Evolutionary conservation across 768 basidiomycete species (phyloP).

Genomic region (Lactarius akahatsu): DNA sequence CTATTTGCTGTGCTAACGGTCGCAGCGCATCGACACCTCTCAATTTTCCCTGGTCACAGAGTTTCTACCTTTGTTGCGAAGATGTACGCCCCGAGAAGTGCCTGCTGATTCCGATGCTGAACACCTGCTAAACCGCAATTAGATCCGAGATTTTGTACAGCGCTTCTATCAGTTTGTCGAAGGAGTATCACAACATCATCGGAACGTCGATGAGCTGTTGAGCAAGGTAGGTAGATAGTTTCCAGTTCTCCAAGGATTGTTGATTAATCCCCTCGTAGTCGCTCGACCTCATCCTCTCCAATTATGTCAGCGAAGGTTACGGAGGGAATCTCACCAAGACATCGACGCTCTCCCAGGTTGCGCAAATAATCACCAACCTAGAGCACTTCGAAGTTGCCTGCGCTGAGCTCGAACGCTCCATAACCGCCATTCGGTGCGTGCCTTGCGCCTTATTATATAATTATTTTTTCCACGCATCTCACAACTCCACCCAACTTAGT

Average conservation of each 20-base stretch:
- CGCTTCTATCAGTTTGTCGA: conserved; percentile 97
- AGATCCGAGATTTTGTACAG: conserved; percentile 88
- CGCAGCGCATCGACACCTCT: conserved; percentile 63
- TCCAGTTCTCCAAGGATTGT: background rate
- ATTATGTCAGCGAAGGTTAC: conserved; percentile 74
- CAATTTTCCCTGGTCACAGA: conserved; percentile 89
- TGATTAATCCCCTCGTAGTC: conserved; percentile 50
- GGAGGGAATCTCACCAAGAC: conserved; percentile 69
- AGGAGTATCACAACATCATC: conserved; percentile 87
- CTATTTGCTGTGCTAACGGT: background rate
- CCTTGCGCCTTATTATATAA: background rate
- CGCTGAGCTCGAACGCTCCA: conserved; percentile 76
- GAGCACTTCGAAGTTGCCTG: conserved; percentile 90
- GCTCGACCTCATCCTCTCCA: conserved; percentile 76
- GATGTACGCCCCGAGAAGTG: conserved; percentile 49
- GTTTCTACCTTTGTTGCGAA: conserved; percentile 93
- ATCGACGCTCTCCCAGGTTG: conserved; percentile 83
- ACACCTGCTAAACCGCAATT: conserved; percentile 12
- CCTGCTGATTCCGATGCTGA: conserved; percentile 10
- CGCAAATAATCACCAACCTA: conserved; percentile 88
- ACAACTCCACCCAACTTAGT: conserved; percentile 40
- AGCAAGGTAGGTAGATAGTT: conserved; percentile 60
- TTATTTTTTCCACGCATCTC: background rate
- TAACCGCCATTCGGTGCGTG: conserved; percentile 75
- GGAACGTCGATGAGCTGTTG: conserved; percentile 87